These are phyloP conservation scores for Alternaria longipes DNA, from an alignment of 2,329 filamentous ascomycete genomes.

Conservation along the genomic window DNA sequence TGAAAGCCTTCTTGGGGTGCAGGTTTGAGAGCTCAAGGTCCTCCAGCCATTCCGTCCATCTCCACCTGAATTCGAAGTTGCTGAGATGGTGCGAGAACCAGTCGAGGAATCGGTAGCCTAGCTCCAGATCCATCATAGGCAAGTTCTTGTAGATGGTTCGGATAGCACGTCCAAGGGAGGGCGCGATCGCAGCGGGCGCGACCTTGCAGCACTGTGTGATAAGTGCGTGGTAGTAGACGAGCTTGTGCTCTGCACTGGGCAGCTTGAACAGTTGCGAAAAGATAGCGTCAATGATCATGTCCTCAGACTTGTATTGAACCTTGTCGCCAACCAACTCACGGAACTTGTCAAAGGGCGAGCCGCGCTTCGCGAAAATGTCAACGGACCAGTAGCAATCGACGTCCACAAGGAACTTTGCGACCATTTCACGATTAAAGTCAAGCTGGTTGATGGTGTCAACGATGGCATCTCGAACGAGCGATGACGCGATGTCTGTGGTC, in stretches of 20 bases:
- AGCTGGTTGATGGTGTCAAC: slow-evolving; percentile 94
- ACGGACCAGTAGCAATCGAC: slow-evolving; percentile 93
- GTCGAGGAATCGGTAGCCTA: slow-evolving; percentile 87
- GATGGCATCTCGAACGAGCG: slow-evolving; percentile 83
- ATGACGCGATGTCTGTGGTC: slow-evolving; percentile 77
- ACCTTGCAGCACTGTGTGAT: slow-evolving; percentile 96
- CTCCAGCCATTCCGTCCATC: slow-evolving; percentile 95
- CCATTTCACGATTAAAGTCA: slow-evolving; percentile 88
- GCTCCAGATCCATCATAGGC: slow-evolving; percentile 84
- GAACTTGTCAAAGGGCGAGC: slow-evolving; percentile 90
- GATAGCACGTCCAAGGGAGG: slow-evolving; percentile 91
- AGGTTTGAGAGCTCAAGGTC: slow-evolving; percentile 80
- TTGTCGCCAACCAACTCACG: slow-evolving; percentile 70
- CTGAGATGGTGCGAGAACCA: slow-evolving; percentile 98
- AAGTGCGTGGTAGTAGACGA: slow-evolving; percentile 95
- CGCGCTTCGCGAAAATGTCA: slow-evolving; percentile 90
- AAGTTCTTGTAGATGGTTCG: slow-evolving; percentile 87
- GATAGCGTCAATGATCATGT: slow-evolving; percentile 95
- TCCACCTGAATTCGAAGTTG: slow-evolving; percentile 99
- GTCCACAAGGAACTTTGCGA: slow-evolving; percentile 90
- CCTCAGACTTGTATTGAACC: slow-evolving; percentile 95
- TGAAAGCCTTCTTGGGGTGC: slow-evolving; percentile 92
- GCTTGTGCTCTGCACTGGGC: slow-evolving; percentile 86
- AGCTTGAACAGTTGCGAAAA: slow-evolving; percentile 95
- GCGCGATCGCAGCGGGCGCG: slow-evolving; percentile 93